Evolutionary conservation across 73 alveolate genomes (phyloP).

Genomic region (Urostyla sp.): DNA sequence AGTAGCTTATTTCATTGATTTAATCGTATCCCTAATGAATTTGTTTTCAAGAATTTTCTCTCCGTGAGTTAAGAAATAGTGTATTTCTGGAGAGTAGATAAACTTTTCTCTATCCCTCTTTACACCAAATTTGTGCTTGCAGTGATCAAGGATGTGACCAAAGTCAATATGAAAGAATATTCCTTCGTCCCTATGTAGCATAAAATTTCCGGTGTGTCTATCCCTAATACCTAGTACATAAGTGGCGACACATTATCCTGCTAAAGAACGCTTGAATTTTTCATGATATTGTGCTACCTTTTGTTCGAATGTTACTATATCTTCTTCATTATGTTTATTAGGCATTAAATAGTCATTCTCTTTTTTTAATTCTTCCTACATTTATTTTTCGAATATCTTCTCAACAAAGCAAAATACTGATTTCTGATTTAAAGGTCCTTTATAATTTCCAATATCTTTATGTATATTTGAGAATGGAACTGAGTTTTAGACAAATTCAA

Average conservation of each 20-base stretch:
- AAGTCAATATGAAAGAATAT: conserved; percentile 98
- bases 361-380: background rate
- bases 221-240: conserved; percentile 96
- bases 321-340: background rate
- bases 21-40: background rate
- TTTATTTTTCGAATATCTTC: conserved; percentile 9
- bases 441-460: conserved; percentile 19
- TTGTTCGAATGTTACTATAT: background rate
- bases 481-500: conserved; percentile 92
- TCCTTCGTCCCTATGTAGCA: conserved; percentile 89
- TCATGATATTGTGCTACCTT: conserved; percentile 50
- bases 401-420: conserved; percentile 70
- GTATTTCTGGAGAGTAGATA: conserved; percentile 87
- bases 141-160: conserved; percentile 98
- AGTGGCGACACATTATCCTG: conserved; percentile 97
- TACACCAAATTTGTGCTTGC: conserved; percentile 91
- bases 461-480: conserved; percentile 56
- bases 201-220: conserved; percentile 97
- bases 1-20: background rate
- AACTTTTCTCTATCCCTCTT: conserved; percentile 95
- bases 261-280: conserved; percentile 89
- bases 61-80: conserved; percentile 70
- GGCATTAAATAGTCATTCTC: background rate
- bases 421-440: conserved; percentile 73
- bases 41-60: background rate